A percentile compares a stretch with the other conserved stretches of the same genome.
These are phyloP conservation scores for Herpotrichia juniperi DNA, from an alignment of 2,329 filamentous ascomycete genomes.

Conservation along the genomic window DNA sequence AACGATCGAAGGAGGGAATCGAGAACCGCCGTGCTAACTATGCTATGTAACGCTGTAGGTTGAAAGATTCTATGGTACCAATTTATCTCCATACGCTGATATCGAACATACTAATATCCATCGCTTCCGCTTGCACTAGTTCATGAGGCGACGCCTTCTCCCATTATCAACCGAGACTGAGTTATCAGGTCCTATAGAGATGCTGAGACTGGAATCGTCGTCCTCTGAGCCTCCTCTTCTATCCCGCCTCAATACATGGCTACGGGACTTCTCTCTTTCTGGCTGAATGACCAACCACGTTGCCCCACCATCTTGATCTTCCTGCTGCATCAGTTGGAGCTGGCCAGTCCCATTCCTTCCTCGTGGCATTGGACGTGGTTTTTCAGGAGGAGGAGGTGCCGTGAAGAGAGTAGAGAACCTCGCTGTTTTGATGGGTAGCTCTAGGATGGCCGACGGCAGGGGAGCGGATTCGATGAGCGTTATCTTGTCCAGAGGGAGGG, in stretches of 20 bases:
- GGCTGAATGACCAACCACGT: constrained; percentile 47
- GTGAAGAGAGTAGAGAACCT: constrained; percentile 36
- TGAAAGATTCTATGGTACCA: not conserved
- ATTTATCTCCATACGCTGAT: not conserved
- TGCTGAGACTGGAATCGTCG: constrained; percentile 41
- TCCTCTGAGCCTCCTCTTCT: constrained; percentile 27
- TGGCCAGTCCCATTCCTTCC: constrained; percentile 30
- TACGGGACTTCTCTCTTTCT: constrained; percentile 41
- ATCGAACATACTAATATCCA: not conserved
- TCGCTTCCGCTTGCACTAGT: not conserved
- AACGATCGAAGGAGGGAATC: not conserved
- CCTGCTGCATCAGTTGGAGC: constrained; percentile 44
- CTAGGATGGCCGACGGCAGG: constrained; percentile 32
- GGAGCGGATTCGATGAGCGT: constrained; percentile 41
- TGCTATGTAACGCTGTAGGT: not conserved
- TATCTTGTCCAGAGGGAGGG: constrained; percentile 39
- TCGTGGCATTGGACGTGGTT: constrained; percentile 29
- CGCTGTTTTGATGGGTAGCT: constrained; percentile 34
- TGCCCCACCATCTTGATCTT: constrained; percentile 37
- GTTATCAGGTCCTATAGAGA: constrained; percentile 45
- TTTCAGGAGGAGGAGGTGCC: constrained; percentile 32
- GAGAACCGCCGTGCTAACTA: not conserved
- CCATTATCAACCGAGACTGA: constrained; percentile 47
- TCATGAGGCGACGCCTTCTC: constrained; percentile 35
- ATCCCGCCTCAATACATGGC: constrained; percentile 19